Evolutionary conservation across 1,139 yeast species (phyloP), one percentile per base, ranked within the genome.

Genomic region (Meyerozyma elateridarum): DNA sequence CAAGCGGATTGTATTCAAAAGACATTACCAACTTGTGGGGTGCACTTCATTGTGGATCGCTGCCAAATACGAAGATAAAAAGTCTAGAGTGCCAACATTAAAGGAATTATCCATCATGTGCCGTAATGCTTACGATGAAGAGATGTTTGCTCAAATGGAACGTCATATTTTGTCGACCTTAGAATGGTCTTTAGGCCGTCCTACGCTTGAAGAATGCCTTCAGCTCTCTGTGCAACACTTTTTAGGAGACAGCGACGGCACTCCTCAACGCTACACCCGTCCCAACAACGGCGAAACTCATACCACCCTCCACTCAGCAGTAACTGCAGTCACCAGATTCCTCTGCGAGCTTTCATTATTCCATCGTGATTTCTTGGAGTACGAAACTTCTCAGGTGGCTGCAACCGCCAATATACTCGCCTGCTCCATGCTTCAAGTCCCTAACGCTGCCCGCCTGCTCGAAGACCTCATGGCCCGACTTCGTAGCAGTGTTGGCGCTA

Each of bases 11-110:
- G 95, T 89, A n/a, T 85, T 82, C 59, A 85, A 84, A 51, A 78
- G 88, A 44, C 97, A 91, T 55, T 88, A 87, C 55, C 96, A 89
- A 55, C 65, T 91, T 41, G 91, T 91, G 9, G 96, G 96, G 2
- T 84, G 95, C 49, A 83, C 96, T 2, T 85, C 96, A 4, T 68
- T 91, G 35, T 89, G 97, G 96, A 78, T 91, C 29, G 96, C 97
- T 6, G 87, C 95, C 34, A 91, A 91, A 58, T 85, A 84, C 56
- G 88, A 85, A 51, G 96, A 88, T 56, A 84, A 84, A 52, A 89
- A 89, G 59, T 72, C 77, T 36, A 65, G 85, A 36, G 88, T 87
- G 4, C 96, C 96, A 19, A 79, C 91, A 1, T 67, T 88, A 35
- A 70, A 75, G 34, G 96, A 88, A 49, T 71, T 89, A 43, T 71